Evolutionary conservation across 176 grass and related monocot species (phyloP).

Genomic region (Lolium perenne): DNA sequence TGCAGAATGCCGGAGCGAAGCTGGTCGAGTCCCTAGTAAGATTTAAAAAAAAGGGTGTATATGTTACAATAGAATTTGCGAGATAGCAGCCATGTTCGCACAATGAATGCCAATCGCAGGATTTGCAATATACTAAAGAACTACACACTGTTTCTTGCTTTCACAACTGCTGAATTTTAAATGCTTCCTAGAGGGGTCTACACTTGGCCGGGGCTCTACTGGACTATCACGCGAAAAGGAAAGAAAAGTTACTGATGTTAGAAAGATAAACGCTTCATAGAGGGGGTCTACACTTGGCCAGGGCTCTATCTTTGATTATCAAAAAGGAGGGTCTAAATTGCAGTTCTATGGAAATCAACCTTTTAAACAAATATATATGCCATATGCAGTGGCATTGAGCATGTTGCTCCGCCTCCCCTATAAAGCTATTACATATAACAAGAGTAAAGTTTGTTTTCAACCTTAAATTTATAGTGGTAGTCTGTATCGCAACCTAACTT

Average conservation of each 20-base stretch:
- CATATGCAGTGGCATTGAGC: not conserved
- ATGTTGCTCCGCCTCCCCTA: not conserved
- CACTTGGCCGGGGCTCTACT: not conserved
- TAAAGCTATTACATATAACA: not conserved
- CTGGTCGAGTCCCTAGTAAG: constrained; percentile 61
- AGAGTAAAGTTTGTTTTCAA: too few species aligned
- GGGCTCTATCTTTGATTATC: not conserved
- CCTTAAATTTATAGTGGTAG: too few species aligned
- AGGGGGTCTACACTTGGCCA: not conserved
- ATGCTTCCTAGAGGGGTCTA: too few species aligned
- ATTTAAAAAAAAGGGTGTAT: not conserved
- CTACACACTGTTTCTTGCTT: constrained; percentile 10
- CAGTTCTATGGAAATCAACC: constrained; percentile 1
- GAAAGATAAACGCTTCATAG: not conserved
- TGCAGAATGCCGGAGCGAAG: constrained; percentile 64
- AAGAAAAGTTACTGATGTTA: constrained; percentile 7
- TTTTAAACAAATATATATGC: constrained; percentile 7
- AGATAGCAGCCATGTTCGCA: constrained; percentile 4
- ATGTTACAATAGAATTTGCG: constrained; percentile 37
- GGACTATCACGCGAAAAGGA: not conserved
- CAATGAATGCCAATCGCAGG: constrained; percentile 11
- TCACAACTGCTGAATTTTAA: not conserved
- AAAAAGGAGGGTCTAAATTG: not conserved
- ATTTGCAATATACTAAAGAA: constrained; percentile 5
- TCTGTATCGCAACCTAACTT: too few species aligned